These are phyloP conservation scores for Vigna nakashimae DNA, from an alignment of 306 rosid genomes.

Conservation along the genomic window DNA sequence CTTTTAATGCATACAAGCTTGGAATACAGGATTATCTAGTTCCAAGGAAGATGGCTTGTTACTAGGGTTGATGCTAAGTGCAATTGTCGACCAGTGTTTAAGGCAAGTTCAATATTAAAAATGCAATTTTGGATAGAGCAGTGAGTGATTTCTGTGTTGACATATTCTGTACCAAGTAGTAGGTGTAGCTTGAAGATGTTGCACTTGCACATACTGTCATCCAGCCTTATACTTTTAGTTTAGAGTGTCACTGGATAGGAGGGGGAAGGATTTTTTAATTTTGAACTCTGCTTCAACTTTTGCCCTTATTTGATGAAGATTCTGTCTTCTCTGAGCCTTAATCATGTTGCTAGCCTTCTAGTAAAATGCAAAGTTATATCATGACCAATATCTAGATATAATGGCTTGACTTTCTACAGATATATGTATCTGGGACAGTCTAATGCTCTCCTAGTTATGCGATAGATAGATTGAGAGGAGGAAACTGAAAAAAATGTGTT, in stretches of 20 bases:
- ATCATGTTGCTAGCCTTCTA: neutral
- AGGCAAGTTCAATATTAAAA: too few species aligned
- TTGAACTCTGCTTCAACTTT: too few species aligned
- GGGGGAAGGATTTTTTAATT: too few species aligned
- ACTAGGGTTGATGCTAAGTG: constrained; percentile 8
- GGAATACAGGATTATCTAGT: neutral
- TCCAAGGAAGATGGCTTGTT: neutral
- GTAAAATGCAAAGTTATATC: neutral
- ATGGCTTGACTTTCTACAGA: neutral
- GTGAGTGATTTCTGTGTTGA: neutral
- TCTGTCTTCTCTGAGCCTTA: neutral
- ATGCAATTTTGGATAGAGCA: too few species aligned
- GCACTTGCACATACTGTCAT: neutral
- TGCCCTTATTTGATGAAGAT: too few species aligned
- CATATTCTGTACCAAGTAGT: neutral
- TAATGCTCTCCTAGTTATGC: neutral
- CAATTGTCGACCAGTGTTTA: neutral
- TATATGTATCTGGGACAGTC: constrained; percentile 19
- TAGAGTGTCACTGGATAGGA: too few species aligned
- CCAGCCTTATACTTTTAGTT: too few species aligned
- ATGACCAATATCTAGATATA: constrained; percentile 8
- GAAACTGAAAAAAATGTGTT: neutral
- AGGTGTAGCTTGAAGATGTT: neutral
- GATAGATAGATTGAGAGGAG: constrained; percentile 4
- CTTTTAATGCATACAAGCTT: neutral